Base-by-base conservation (phyloP, 805 yeast species). In the Wickerhamiella alocasiicola region DNA sequence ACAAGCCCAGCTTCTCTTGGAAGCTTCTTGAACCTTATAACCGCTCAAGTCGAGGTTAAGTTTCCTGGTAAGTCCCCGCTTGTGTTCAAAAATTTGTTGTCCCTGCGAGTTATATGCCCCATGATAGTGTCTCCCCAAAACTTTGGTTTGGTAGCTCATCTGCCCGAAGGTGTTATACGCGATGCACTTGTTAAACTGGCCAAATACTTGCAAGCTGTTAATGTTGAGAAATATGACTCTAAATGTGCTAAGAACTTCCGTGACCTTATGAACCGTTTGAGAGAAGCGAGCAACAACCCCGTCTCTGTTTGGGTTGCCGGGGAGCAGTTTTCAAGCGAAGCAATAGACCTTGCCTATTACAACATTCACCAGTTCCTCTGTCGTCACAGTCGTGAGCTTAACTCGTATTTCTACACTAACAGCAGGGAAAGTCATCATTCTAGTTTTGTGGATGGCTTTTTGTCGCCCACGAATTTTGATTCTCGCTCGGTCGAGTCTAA, bases 71-170 rank as follows among this genome's bases (percentile, higher is more conserved):
- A 9, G 18, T 7, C 26, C 12, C 5, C 13, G 11, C 7, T 16
- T 2, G 44, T 35, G 3, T 28, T 42, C 3, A 33, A 41, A 15
- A 42, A 42, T 16, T 15, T 42, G 2, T 7, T 42, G 2, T 17
- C 36, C 12, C 12, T 42, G 12, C 31, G 44, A 3, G 25, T 42
- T 6, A 16, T 36, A 7, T 42, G 44, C 30, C 44, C 44, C 6
- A 23, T 25, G n/a, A 24, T 42, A 3, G 33, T 42, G 3, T 9
- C 19, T 3, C 44, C 44, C 2, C 19, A 31, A 9, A 32, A 26
- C 9, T 31, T 24, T 31, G 44, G 41, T 19, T 7, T 36, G 5
- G 31, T 36, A 4, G 29, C 34, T 2, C 29, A 25, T 15, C 4
- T 27, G 11, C 33, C 36, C 15, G 30, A 26, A 15, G 33, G 32